phyloP scores from a whole-genome alignment of 202 grass and related monocot species.

The Setaria viridis region DNA sequence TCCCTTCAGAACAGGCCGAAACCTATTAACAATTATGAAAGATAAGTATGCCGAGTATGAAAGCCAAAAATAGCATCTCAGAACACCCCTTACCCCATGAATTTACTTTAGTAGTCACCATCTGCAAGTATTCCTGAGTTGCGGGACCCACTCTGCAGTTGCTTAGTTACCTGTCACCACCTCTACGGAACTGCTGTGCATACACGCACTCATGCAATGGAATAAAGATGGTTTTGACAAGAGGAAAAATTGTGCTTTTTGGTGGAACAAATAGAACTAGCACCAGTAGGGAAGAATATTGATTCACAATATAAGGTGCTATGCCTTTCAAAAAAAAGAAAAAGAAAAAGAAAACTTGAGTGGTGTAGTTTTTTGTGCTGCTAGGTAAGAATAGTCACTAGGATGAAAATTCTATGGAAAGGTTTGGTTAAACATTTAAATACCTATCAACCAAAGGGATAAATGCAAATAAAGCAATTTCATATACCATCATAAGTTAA shows the following conservation, averaged over 20 bases:
- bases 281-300: neutral
- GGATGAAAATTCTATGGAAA: neutral
- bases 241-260: constrained; percentile 23
- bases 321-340: neutral
- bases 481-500: neutral
- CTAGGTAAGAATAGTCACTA: neutral
- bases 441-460: neutral
- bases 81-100: neutral
- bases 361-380: neutral
- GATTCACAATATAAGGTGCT: constrained; percentile 17
- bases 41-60: constrained; percentile 19
- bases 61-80: constrained; percentile 37
- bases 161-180: constrained; percentile 33
- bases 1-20: constrained; percentile 30
- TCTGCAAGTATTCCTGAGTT: constrained; percentile 44
- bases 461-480: constrained; percentile 13
- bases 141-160: constrained; percentile 24
- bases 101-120: constrained; percentile 47
- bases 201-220: constrained; percentile 37
- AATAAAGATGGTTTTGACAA: constrained; percentile 46
- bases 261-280: constrained; percentile 13
- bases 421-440: neutral
- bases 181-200: constrained; percentile 23
- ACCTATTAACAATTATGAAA: constrained; percentile 36
- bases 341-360: neutral